Evolutionary conservation across 768 basidiomycete genomes (phyloP).

Genomic region (Clitopilus hobsonii): DNA sequence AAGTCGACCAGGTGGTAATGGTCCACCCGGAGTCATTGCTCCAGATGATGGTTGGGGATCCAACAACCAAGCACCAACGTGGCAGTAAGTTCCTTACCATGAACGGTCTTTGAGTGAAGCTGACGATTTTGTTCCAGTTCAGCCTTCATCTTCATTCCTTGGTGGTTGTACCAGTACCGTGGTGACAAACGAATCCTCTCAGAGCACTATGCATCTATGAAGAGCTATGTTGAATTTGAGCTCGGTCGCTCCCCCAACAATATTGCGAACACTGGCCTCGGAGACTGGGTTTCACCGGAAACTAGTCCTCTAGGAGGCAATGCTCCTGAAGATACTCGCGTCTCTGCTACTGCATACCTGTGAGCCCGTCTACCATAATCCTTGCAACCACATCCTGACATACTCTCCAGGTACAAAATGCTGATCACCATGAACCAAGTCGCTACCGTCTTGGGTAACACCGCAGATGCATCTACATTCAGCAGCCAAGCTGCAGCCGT

Average conservation of each 20-base stretch:
- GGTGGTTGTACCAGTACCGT: constrained; percentile 23
- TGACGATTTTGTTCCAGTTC: constrained; percentile 16
- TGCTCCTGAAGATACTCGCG: constrained; percentile 22
- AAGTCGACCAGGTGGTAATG: constrained; percentile 16
- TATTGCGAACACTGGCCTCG: constrained; percentile 19
- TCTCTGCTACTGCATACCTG: constrained; percentile 25
- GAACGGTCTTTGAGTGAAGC: too few relatives aligned
- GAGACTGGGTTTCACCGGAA: constrained; percentile 43
- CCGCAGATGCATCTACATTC: constrained; percentile 18
- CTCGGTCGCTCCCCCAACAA: constrained; percentile 22
- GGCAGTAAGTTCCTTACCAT: constrained; percentile 20
- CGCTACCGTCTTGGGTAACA: constrained; percentile 17
- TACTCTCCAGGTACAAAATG: constrained; percentile 21
- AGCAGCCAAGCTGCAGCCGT: constrained; percentile 17
- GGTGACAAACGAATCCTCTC: constrained; percentile 20
- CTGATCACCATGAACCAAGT: constrained; percentile 20
- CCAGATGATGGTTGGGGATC: constrained; percentile 26
- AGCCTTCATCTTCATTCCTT: constrained; percentile 24
- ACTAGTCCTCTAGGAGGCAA: constrained; percentile 30
- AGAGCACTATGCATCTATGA: constrained; percentile 23
- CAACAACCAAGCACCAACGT: constrained; percentile 26
- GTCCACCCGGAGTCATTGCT: constrained; percentile 21
- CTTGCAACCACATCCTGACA: not conserved
- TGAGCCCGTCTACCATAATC: constrained; percentile 2
- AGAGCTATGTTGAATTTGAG: constrained; percentile 23